Evolutionary conservation across 1,284 basidiomycete genomes (phyloP).

Genomic region (Malassezia furfur): DNA sequence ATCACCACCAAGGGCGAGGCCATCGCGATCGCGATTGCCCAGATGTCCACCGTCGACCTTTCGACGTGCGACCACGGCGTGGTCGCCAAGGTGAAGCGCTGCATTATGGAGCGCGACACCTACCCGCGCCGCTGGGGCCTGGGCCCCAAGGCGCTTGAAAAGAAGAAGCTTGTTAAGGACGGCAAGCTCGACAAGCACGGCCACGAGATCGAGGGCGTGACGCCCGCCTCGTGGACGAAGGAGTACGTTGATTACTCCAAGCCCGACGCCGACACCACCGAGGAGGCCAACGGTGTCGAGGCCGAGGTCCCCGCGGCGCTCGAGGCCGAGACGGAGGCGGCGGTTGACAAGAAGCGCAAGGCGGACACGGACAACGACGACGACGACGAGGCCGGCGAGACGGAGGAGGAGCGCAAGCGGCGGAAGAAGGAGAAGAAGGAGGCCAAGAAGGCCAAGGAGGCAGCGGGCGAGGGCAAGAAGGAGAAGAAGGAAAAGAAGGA

Average conservation of each 20-base stretch:
- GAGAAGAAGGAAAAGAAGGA: constrained; percentile 40
- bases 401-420: constrained; percentile 44
- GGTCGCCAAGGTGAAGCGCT: constrained; percentile 97
- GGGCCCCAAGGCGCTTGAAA: constrained; percentile 88
- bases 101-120: constrained; percentile 97
- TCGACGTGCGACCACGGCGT: constrained; percentile 98
- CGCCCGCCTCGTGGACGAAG: constrained; percentile 79
- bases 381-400: constrained; percentile 24
- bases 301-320: constrained; percentile 36
- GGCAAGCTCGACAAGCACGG: constrained; percentile 95
- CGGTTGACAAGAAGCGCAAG: constrained; percentile 29
- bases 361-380: constrained; percentile 18
- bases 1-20: constrained; percentile 99
- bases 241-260: constrained; percentile 81
- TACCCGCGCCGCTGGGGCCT: constrained; percentile 98
- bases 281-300: constrained; percentile 19
- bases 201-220: constrained; percentile 78
- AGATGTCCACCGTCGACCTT: constrained; percentile 94
- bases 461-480: constrained; percentile 30
- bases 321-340: constrained; percentile 26
- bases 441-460: constrained; percentile 40
- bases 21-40: constrained; percentile 71
- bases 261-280: constrained; percentile 35
- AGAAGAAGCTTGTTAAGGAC: constrained; percentile 72
- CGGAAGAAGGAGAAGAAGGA: constrained; percentile 48